Percentiles rank a stretch among this genome's conserved stretches.
Evolutionary conservation across 2,329 filamentous ascomycete species (phyloP).

Genomic region (Boeremia lycopersici): DNA sequence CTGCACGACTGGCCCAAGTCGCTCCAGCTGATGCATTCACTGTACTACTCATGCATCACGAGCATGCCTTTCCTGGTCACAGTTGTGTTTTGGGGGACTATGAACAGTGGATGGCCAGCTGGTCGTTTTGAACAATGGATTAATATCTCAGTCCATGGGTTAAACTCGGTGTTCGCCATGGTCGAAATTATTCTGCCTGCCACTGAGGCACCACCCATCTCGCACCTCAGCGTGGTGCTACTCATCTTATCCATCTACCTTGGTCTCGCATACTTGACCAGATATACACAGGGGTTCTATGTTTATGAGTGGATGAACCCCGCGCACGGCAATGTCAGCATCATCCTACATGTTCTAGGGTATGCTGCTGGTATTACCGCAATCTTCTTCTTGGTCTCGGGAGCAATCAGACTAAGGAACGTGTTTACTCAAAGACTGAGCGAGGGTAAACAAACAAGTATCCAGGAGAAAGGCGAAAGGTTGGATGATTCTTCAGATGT

Average conservation of each 20-base stretch:
- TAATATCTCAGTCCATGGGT: constrained; percentile 73
- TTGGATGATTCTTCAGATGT: constrained; percentile 19
- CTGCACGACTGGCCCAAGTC: constrained; percentile 42
- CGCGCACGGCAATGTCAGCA: constrained; percentile 28
- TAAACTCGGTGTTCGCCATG: constrained; percentile 74
- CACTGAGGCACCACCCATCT: constrained; percentile 63
- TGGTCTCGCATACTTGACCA: constrained; percentile 72
- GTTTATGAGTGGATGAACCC: constrained; percentile 64
- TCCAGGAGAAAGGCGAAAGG: constrained; percentile 20
- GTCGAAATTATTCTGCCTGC: constrained; percentile 74
- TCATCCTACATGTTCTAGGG: constrained; percentile 30
- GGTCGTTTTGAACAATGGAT: constrained; percentile 51
- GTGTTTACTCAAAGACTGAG: constrained; percentile 15
- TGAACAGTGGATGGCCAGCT: constrained; percentile 51
- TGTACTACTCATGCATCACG: constrained; percentile 47
- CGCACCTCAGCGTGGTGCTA: constrained; percentile 69
- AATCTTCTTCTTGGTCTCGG: constrained; percentile 27
- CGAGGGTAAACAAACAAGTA: constrained; percentile 1
- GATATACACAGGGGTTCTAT: constrained; percentile 72
- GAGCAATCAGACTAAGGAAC: constrained; percentile 21
- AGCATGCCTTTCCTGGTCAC: constrained; percentile 49
- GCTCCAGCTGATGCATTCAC: constrained; percentile 42
- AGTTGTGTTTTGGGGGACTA: constrained; percentile 48
- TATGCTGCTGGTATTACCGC: constrained; percentile 29
- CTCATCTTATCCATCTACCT: constrained; percentile 73